Evolutionary conservation across 208 protist species (phyloP), one percentile per base, ranked within the genome.

Genomic region (Trypanosoma theileri): DNA sequence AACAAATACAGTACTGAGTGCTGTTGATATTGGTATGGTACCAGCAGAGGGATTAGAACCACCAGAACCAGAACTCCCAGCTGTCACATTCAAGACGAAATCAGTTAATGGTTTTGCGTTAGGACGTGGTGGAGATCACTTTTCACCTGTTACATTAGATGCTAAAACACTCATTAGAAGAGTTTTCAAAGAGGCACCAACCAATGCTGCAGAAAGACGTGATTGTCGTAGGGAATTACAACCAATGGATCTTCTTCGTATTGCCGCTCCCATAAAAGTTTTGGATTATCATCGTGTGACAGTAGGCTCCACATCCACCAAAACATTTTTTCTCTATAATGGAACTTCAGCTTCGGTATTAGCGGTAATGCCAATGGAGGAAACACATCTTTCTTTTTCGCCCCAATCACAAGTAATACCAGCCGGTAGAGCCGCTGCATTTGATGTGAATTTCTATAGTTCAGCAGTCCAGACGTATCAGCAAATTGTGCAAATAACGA

Each of bases 311-410:
- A 75, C 72, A 13, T 82, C 86, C 40, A 80, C 78, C 10, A 79
- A 88, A 50, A 90, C 87, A 10, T 96, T 98, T 69, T 95, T 80
- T 75, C 78, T 98, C n/a, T 90, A 82, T 61, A 98, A 98, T 80
- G 88, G 91, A 46, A 93, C 96, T 21, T 66, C 57, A 21, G 80
- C 84, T 22, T 59, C 80, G 51, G 80, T 98, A 19, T 68, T 92
- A 41, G 92, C 91, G 0, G 70, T 66, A 19, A 88, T 98, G 72
- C 80, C 91, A 19, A 66, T 66, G 8, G 88, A 93, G 48, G 93
- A 88, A 55, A 71, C 66, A 28, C 88, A 86, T 69, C 76, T 86
- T 24, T 58, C 62, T 19, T 86, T 89, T 77, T 68, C 77, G 26
- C 89, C 94, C 7, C 54, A 51, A n/a, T 78, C 81, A 21, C 94